Conservation (phyloP, 768 basidiomycete species). For the Boletus pseudopeckii region DNA sequence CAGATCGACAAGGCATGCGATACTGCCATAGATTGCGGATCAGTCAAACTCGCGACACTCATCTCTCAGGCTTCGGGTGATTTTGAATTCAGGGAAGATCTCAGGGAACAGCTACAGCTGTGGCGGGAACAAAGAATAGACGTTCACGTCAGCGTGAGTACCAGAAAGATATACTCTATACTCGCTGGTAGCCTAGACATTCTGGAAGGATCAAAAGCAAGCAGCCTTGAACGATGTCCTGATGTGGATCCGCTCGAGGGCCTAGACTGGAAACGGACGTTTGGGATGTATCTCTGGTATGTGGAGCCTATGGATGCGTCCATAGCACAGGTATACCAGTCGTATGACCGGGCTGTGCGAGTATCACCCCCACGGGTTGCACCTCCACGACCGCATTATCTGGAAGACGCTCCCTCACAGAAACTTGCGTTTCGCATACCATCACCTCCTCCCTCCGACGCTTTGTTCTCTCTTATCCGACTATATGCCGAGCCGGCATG, state of each 20-base stretch:
- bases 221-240: conserved; percentile 48
- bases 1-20: conserved; percentile 83
- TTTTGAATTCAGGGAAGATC: conserved; percentile 64
- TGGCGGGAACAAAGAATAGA: conserved; percentile 82
- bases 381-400: conserved; percentile 58
- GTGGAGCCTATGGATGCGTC: conserved; percentile 67
- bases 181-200: conserved; percentile 72
- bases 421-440: conserved; percentile 42
- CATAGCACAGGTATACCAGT: conserved; percentile 62
- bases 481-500: conserved; percentile 70
- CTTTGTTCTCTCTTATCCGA: conserved; percentile 76
- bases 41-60: conserved; percentile 83
- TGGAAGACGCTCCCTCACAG: conserved; percentile 30
- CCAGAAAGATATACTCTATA: conserved; percentile 79
- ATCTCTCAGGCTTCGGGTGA: conserved; percentile 86
- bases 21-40: conserved; percentile 68
- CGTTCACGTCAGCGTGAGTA: conserved; percentile 58
- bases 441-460: conserved; percentile 55
- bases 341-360: conserved; percentile 49
- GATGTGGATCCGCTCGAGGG: conserved; percentile 65
- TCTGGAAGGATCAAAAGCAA: conserved; percentile 51
- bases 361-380: conserved; percentile 42
- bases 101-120: conserved; percentile 69
- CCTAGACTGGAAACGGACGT: conserved; percentile 91
- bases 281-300: conserved; percentile 92